Evolutionary conservation across 306 rosid genomes (phyloP).

Genomic region (Vigna radiata): DNA sequence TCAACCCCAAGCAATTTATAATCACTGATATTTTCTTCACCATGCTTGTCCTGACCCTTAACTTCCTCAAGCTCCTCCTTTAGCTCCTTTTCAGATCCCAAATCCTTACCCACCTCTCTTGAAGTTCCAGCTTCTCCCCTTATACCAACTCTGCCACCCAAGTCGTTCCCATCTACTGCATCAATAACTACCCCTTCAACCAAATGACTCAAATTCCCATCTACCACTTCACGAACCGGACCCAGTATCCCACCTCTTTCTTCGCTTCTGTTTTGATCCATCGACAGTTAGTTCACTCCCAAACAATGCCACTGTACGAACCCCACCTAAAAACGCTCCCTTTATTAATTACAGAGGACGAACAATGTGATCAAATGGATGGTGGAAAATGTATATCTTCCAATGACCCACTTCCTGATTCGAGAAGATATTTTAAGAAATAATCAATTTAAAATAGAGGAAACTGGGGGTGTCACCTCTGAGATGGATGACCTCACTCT

Average conservation of each 20-base stretch:
- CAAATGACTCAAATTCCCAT: conserved; percentile 45
- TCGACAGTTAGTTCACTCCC: conserved; percentile 45
- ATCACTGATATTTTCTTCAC: conserved; percentile 40
- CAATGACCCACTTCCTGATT: conserved; percentile 49
- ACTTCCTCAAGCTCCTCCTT: conserved; percentile 37
- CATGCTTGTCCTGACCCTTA: conserved; percentile 35
- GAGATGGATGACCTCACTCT: conserved; percentile 39
- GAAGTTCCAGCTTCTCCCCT: conserved; percentile 46
- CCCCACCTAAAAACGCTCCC: conserved; percentile 21
- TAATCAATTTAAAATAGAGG: conserved; percentile 14
- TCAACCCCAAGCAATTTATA: conserved; percentile 46
- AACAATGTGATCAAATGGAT: conserved; percentile 49
- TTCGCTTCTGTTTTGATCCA: conserved; percentile 57
- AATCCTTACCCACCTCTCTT: conserved; percentile 39
- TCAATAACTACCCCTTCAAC: conserved; percentile 57
- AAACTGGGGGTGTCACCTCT: conserved; percentile 33
- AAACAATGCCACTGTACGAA: conserved; percentile 33
- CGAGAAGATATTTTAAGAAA: conserved; percentile 28
- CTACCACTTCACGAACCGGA: conserved; percentile 50
- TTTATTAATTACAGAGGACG: conserved; percentile 35
- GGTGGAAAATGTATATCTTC: conserved; percentile 36
- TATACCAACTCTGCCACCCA: conserved; percentile 35
- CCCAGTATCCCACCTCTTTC: conserved; percentile 47
- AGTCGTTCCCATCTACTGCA: conserved; percentile 41
- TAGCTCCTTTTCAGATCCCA: conserved; percentile 46